A percentile compares a stretch with the other conserved stretches of the same genome.
phyloP scores from a whole-genome alignment of 2,329 filamentous ascomycete species.

The Neonectria magnoliae region DNA sequence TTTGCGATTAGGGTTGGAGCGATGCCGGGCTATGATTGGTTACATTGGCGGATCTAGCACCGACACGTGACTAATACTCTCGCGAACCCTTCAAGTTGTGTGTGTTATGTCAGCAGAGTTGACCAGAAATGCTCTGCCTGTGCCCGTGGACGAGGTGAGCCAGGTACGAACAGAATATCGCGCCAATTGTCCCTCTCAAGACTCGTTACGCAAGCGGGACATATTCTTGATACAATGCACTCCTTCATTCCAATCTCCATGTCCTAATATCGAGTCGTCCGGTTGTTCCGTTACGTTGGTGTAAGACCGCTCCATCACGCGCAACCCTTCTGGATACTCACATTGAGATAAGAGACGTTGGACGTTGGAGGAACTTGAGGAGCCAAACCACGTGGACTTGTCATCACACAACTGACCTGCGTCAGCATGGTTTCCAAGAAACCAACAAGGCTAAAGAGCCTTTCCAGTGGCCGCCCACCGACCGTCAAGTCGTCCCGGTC shows the following conservation, averaged over 20 bases:
- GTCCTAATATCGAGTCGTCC: background rate
- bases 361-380: background rate
- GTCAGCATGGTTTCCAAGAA: constrained; percentile 58
- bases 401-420: background rate
- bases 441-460: constrained; percentile 56
- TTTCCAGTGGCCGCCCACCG: constrained; percentile 65
- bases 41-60: background rate
- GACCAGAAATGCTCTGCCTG: background rate
- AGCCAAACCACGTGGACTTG: background rate
- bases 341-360: background rate
- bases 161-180: background rate
- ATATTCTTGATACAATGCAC: background rate
- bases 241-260: background rate
- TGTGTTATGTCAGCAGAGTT: constrained; percentile 20
- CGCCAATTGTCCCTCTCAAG: background rate
- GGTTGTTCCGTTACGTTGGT: background rate
- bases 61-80: constrained; percentile 23
- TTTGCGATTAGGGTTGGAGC: constrained; percentile 39
- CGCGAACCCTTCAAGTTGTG: background rate
- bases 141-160: background rate
- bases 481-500: constrained; percentile 61
- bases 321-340: background rate
- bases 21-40: constrained; percentile 22
- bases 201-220: background rate
- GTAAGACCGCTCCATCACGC: too few relatives aligned